Evolutionary conservation across 2,329 filamentous ascomycete genomes (phyloP).

Genomic region (Neoarthrinium moseri): DNA sequence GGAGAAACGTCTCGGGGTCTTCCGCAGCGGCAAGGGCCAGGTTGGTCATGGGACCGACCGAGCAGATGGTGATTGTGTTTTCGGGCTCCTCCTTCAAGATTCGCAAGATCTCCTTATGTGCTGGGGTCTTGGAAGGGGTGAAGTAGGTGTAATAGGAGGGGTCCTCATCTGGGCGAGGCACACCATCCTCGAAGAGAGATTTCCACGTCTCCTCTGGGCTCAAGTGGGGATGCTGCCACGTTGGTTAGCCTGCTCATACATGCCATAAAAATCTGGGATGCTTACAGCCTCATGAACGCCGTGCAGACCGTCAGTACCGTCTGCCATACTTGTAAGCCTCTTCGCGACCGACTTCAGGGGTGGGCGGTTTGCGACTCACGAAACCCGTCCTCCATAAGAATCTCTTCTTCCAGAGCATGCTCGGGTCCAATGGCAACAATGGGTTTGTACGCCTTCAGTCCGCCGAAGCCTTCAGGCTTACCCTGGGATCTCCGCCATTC

Average conservation of each 20-base stretch:
- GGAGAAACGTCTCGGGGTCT: constrained; percentile 86
- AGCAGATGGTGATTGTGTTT: constrained; percentile 85
- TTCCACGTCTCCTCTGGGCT: constrained; percentile 74
- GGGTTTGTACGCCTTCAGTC: constrained; percentile 71
- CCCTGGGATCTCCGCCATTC: constrained; percentile 75
- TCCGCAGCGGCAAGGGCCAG: constrained; percentile 83
- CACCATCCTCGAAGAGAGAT: constrained; percentile 56
- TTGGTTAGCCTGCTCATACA: neutral
- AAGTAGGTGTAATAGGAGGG: constrained; percentile 61
- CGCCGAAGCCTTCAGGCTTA: constrained; percentile 67
- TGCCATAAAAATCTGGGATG: too few relatives aligned
- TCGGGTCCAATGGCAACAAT: constrained; percentile 84
- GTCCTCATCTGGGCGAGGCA: constrained; percentile 30
- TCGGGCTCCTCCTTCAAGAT: constrained; percentile 78
- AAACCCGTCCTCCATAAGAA: constrained; percentile 81
- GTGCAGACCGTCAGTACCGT: constrained; percentile 74
- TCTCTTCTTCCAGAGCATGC: constrained; percentile 79
- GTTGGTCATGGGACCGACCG: constrained; percentile 91
- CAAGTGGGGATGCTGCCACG: constrained; percentile 64
- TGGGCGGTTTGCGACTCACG: constrained; percentile 67
- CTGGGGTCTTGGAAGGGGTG: constrained; percentile 68
- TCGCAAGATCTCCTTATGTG: constrained; percentile 87
- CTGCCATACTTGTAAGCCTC: constrained; percentile 37
- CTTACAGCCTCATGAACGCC: constrained; percentile 64
- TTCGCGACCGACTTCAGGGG: neutral